Evolutionary conservation across 371 early-diverging fungal genomes (phyloP).

Genomic region (Capillidium rhysosporum): DNA sequence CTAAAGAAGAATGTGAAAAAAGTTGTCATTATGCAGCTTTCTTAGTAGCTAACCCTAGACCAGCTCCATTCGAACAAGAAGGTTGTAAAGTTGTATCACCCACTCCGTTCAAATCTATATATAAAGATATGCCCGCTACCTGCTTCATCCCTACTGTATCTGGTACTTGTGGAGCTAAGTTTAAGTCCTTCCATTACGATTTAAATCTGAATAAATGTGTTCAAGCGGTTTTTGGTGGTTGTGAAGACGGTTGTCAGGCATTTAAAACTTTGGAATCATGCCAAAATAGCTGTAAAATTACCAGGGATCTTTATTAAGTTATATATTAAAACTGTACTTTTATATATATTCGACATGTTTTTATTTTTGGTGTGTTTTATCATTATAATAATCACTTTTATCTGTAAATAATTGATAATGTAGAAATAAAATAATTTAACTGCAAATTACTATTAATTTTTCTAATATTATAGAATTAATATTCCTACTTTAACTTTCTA

Average conservation of each 20-base stretch:
- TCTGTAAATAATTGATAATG: too few relatives aligned
- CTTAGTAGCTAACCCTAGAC: neutral
- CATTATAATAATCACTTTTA: too few relatives aligned
- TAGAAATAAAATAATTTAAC: too few relatives aligned
- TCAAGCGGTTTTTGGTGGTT: neutral
- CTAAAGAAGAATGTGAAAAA: neutral
- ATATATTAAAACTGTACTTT: too few relatives aligned
- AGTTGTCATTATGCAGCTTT: neutral
- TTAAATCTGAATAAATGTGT: neutral
- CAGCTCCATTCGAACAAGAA: neutral
- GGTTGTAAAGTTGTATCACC: neutral
- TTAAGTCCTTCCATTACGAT: neutral
- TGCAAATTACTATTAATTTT: too few relatives aligned
- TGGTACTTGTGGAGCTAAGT: neutral
- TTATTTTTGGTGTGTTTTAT: too few relatives aligned
- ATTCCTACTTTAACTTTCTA: too few relatives aligned
- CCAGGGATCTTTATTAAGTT: too few relatives aligned
- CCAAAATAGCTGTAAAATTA: neutral
- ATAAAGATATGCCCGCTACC: neutral
- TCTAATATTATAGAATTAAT: too few relatives aligned
- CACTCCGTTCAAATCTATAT: neutral
- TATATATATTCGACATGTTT: too few relatives aligned
- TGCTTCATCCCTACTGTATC: neutral
- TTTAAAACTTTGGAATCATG: neutral
- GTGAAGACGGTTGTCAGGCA: neutral